Conservation (phyloP, 768 basidiomycete genomes). For the Mycena albidolilacea region DNA sequence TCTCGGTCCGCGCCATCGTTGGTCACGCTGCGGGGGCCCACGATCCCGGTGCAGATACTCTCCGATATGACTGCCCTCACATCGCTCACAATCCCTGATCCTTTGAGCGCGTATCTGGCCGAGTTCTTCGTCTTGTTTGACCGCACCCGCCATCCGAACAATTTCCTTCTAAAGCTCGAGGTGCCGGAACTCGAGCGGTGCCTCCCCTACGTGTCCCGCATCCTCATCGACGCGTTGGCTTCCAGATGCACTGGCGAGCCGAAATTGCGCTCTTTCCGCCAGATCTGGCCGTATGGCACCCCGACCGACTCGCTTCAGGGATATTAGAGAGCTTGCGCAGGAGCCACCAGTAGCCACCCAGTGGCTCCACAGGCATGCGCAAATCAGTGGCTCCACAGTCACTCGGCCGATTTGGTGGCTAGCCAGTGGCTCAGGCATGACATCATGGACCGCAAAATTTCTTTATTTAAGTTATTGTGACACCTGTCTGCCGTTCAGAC, state of each 20-base stretch:
- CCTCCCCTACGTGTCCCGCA: neutral
- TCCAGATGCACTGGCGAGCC: neutral
- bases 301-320: neutral
- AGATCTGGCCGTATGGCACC: neutral
- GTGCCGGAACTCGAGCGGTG: neutral
- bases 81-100: neutral
- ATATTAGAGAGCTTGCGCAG: too few relatives aligned
- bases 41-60: neutral
- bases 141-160: neutral
- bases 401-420: too few relatives aligned
- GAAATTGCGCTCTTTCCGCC: neutral
- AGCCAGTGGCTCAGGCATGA: too few relatives aligned
- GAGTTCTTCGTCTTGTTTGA: neutral
- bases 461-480: too few relatives aligned
- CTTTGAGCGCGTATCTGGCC: neutral
- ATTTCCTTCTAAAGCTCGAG: neutral
- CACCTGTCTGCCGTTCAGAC: too few relatives aligned
- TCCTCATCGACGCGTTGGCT: neutral
- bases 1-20: neutral
- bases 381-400: too few relatives aligned
- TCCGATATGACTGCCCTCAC: neutral
- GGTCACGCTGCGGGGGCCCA: neutral
- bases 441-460: too few relatives aligned
- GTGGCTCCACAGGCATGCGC: too few relatives aligned
- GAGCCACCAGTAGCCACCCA: too few relatives aligned